Conservation (phyloP, 1,284 basidiomycete genomes). For the Cutaneotrichosporon mucoides region DNA sequence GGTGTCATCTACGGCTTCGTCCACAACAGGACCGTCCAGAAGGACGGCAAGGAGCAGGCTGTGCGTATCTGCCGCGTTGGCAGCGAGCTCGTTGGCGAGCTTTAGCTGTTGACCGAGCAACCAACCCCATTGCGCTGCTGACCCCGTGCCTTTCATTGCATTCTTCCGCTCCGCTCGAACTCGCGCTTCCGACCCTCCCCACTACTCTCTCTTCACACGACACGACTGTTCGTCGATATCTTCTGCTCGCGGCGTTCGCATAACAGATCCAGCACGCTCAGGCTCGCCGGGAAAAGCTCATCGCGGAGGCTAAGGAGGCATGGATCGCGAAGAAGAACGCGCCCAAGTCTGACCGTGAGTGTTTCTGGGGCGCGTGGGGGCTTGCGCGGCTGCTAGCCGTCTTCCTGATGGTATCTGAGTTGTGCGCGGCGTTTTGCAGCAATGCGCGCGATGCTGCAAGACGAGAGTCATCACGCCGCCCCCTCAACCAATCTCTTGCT, state of each 20-base stretch:
- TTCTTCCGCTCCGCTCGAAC: background rate
- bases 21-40: constrained; percentile 86
- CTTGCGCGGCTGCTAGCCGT: too few species aligned
- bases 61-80: constrained; percentile 23
- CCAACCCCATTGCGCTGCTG: constrained; percentile 4
- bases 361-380: background rate
- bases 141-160: background rate
- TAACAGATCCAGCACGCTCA: constrained; percentile 24
- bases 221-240: too few species aligned
- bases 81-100: background rate
- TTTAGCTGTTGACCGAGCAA: too few species aligned
- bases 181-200: background rate
- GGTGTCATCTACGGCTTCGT: constrained; percentile 90
- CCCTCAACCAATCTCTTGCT: too few species aligned
- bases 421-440: too few species aligned
- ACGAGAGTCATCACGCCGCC: too few species aligned
- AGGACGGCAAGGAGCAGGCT: constrained; percentile 60
- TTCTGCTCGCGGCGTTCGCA: background rate
- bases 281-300: constrained; percentile 64
- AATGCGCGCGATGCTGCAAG: too few species aligned
- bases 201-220: background rate
- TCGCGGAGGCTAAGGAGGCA: constrained; percentile 83
- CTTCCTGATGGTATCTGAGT: too few species aligned
- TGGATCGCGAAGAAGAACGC: constrained; percentile 72
- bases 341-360: constrained; percentile 15